Conservation (phyloP, 495 filamentous ascomycete genomes). For the Xylaria nigripes region DNA sequence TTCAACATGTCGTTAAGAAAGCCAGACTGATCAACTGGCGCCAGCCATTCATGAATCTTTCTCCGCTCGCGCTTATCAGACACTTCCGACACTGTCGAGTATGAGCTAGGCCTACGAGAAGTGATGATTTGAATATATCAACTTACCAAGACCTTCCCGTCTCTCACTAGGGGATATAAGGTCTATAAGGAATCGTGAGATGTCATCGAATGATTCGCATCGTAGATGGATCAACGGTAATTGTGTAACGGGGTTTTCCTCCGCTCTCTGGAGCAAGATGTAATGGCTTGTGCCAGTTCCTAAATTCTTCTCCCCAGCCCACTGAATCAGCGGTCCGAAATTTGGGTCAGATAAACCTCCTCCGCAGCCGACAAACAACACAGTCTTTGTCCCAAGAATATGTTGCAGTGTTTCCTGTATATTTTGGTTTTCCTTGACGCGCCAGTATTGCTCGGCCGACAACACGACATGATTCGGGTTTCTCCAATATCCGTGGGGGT, state of each 20-base stretch:
- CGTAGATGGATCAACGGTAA: too few species aligned
- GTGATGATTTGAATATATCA: too few species aligned
- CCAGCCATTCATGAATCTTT: not conserved
- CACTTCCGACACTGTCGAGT: too few species aligned
- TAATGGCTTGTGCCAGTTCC: not conserved
- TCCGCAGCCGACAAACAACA: too few species aligned
- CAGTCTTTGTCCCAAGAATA: not conserved
- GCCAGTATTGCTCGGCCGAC: not conserved
- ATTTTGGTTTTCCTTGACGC: not conserved
- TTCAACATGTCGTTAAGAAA: slow-evolving; percentile 1
- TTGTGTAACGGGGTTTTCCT: too few species aligned
- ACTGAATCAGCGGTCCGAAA: not conserved
- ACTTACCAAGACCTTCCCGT: too few species aligned
- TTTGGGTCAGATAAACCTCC: not conserved
- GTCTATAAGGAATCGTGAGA: too few species aligned
- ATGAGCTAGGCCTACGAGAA: too few species aligned
- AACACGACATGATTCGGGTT: not conserved
- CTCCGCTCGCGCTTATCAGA: not conserved
- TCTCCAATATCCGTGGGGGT: slow-evolving; percentile 3
- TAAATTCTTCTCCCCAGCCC: not conserved
- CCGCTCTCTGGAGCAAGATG: not conserved
- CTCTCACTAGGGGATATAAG: too few species aligned
- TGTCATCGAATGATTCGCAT: not conserved
- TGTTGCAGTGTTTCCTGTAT: slow-evolving; percentile 2
- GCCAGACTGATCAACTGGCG: not conserved